phyloP scores from a whole-genome alignment of 108 stramenopile genomes.

The Conticribra weissflogii region DNA sequence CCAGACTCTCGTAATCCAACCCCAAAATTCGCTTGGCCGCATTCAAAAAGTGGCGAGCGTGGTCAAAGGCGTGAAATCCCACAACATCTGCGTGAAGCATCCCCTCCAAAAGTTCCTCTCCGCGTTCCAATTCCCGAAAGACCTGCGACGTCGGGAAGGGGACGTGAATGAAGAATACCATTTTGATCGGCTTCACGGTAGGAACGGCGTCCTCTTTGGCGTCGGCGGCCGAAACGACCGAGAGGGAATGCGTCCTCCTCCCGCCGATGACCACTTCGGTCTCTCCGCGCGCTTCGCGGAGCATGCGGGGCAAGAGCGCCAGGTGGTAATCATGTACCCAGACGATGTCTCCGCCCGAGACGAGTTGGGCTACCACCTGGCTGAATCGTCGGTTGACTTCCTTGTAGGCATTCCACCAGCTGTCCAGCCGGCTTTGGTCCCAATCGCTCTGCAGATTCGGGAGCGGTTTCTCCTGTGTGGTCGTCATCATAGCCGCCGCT shows the following conservation, averaged over 20 bases:
- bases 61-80: constrained; percentile 99
- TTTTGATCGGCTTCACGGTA: constrained; percentile 50
- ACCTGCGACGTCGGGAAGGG: constrained; percentile 99
- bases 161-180: constrained; percentile 99
- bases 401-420: constrained; percentile 91
- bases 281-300: constrained; percentile 57
- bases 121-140: constrained; percentile 95
- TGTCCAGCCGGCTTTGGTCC: constrained; percentile 85
- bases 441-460: constrained; percentile 60
- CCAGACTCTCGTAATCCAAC: constrained; percentile 85
- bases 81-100: constrained; percentile 98
- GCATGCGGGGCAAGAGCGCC: constrained; percentile 88
- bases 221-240: background rate
- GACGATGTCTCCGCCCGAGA: constrained; percentile 73
- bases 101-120: constrained; percentile 92
- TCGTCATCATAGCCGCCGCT: constrained; percentile 4
- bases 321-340: constrained; percentile 99
- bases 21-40: constrained; percentile 98
- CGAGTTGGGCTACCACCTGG: constrained; percentile 61
- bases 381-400: constrained; percentile 87
- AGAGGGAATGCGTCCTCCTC: background rate
- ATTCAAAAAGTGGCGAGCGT: constrained; percentile 99
- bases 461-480: background rate
- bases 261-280: constrained; percentile 13
- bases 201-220: constrained; percentile 4